Evolutionary conservation across 140 eudicot species (phyloP).

Genomic region (Stevia rebaudiana): DNA sequence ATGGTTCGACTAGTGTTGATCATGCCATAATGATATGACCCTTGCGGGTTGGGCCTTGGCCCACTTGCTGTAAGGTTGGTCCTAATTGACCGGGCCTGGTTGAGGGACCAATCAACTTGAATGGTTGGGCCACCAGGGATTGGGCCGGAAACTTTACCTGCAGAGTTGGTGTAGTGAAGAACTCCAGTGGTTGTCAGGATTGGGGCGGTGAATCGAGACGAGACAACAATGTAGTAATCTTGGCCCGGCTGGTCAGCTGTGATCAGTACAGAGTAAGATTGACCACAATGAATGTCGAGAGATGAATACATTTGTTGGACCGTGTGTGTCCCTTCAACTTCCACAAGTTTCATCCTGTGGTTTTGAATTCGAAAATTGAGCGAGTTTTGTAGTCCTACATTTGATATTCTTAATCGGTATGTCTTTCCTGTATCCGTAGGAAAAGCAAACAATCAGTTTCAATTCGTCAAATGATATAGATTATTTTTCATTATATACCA

Average conservation of each 20-base stretch:
- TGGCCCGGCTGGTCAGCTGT: constrained; percentile 64
- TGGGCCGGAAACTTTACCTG: constrained; percentile 53
- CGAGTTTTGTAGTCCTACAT: constrained; percentile 77
- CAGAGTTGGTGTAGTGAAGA: constrained; percentile 64
- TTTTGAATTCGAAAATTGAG: constrained; percentile 76
- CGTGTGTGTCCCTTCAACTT: constrained; percentile 90
- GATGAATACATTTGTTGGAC: constrained; percentile 70
- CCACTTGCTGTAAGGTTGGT: constrained; percentile 96
- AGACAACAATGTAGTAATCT: constrained; percentile 71
- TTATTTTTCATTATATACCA: not conserved
- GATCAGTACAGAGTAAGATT: constrained; percentile 68
- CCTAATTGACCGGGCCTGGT: constrained; percentile 85
- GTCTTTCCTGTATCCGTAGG: constrained; percentile 53
- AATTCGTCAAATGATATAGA: not conserved
- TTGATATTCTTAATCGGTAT: constrained; percentile 77
- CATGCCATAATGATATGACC: constrained; percentile 93
- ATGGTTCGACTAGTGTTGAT: constrained; percentile 78
- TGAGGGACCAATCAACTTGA: constrained; percentile 78
- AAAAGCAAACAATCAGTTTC: not conserved
- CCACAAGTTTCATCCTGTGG: constrained; percentile 80
- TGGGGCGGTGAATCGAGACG: constrained; percentile 56
- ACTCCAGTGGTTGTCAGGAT: constrained; percentile 60
- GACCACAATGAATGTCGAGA: constrained; percentile 84
- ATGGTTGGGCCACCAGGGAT: constrained; percentile 79
- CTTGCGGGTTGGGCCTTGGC: constrained; percentile 98